These are phyloP conservation scores for Pinus tabuliformis DNA, from an alignment of 75 land plant genomes.

Conservation along the genomic window DNA sequence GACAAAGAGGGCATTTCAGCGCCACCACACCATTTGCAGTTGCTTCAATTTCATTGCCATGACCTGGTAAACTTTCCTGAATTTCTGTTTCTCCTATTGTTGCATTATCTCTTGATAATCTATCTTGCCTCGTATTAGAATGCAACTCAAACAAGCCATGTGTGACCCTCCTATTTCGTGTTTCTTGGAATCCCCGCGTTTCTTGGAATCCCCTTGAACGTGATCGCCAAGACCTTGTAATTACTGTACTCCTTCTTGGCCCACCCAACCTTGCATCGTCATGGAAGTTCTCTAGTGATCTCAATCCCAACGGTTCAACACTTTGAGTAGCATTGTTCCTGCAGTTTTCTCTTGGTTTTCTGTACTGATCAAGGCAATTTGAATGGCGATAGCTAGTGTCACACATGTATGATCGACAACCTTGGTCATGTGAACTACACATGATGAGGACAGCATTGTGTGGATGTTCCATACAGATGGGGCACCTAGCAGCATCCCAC, in stretches of 20 bases:
- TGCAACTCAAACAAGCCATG: not conserved
- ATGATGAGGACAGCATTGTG: slow-evolving; percentile 80
- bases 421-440: slow-evolving; percentile 71
- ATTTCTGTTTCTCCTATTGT: not conserved
- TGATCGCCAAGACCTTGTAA: not conserved
- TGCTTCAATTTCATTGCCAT: slow-evolving; percentile 6
- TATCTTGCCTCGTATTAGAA: not conserved
- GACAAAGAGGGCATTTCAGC: slow-evolving; percentile 73
- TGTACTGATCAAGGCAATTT: slow-evolving; percentile 78
- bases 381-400: slow-evolving; percentile 88
- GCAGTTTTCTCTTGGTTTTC: slow-evolving; percentile 19
- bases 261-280: slow-evolving; percentile 2
- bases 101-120: not conserved
- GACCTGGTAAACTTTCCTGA: not conserved
- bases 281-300: not conserved
- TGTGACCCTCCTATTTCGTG: not conserved
- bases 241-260: not conserved
- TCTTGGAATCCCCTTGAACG: not conserved
- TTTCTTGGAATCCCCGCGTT: not conserved
- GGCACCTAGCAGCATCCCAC: slow-evolving; percentile 87
- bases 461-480: slow-evolving; percentile 89
- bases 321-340: not conserved
- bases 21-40: not conserved
- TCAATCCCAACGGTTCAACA: slow-evolving; percentile 1
- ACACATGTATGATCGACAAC: slow-evolving; percentile 89